A percentile compares a stretch with the other conserved stretches of the same genome.
Evolutionary conservation across 1,284 basidiomycete species (phyloP).

Genomic region (Irpex lacteus): DNA sequence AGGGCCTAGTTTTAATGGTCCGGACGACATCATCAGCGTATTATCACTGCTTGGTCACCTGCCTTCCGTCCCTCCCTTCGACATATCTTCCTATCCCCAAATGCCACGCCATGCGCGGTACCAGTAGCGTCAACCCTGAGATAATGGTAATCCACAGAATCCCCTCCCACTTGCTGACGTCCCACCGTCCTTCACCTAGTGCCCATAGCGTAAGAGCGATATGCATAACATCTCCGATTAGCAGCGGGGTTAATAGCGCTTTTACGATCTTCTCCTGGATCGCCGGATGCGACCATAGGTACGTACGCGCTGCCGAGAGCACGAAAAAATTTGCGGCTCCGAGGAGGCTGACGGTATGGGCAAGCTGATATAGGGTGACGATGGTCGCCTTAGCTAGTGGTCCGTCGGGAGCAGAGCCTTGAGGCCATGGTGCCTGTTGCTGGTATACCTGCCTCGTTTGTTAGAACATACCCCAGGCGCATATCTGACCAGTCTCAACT

Average conservation of each 20-base stretch:
- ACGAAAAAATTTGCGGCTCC: conserved; percentile 69
- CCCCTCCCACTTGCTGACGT: conserved; percentile 56
- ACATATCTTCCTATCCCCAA: conserved; percentile 71
- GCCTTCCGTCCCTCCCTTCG: conserved; percentile 52
- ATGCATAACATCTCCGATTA: conserved; percentile 66
- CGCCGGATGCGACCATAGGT: conserved; percentile 54
- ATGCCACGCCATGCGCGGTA: conserved; percentile 70
- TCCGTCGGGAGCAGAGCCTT: conserved; percentile 41
- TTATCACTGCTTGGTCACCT: conserved; percentile 20
- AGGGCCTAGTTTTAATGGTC: not conserved
- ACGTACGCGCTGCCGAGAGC: conserved; percentile 53
- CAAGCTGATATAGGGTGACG: conserved; percentile 68
- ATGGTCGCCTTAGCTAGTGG: conserved; percentile 58
- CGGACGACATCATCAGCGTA: not conserved
- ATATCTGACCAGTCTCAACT: conserved; percentile 1
- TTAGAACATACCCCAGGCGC: not conserved
- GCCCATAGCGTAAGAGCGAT: conserved; percentile 69
- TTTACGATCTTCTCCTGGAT: conserved; percentile 69
- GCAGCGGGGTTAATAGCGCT: conserved; percentile 61
- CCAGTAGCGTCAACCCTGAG: conserved; percentile 60
- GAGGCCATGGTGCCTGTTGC: conserved; percentile 69
- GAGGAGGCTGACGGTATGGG: conserved; percentile 70
- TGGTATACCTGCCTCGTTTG: conserved; percentile 54
- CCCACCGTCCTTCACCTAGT: conserved; percentile 63
- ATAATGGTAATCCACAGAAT: conserved; percentile 66